Evolutionary conservation across 371 early-diverging fungal genomes (phyloP), one percentile per base, ranked within the genome.

Genomic region (Rhizopus microsporus): DNA sequence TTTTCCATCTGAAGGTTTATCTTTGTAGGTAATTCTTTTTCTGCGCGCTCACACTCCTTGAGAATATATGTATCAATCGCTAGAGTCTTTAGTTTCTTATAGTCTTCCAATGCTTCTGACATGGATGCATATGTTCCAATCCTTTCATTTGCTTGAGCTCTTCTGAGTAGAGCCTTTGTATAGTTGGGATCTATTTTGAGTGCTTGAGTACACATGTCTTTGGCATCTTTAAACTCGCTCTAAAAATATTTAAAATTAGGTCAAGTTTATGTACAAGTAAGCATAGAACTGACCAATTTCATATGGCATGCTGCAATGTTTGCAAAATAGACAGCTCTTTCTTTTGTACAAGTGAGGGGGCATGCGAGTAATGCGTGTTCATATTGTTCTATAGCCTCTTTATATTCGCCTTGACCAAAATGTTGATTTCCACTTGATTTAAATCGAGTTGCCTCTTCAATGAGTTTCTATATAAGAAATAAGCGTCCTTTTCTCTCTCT

Each of bases 141-240:
- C 34, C 78, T 68, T 61, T 87, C 92, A 63, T 86, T 87, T 3
- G 93, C 90, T 61, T 88, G 88, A 3, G 94, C 95, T 51, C 92
- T 81, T 30, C 95, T 81, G 44, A 88, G 69, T 43, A 89, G 69
- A 0, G 92, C 93, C 72, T 93, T 92, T 49, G 79, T 76, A 55
- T 90, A 94, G 3, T 65, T 71, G 15, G 91, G 85, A 58, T 88
- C 88, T 16, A 84, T 73, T 57, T 83, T 77, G n/a, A 95, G 64
- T 4, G 94, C 91, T 48, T 69, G 62, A 0, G 72, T 65, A 62
- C 87, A 81, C 57, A 63, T 55, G 35, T 72, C 70, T 51, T 78
- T 63, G 39, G 83, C 81, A 42, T 83, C 75, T 51, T 77, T 72
- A 29, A 65, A 77, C 5, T 79, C 66, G 15, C 69, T 61, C 86